phyloP scores from a whole-genome alignment of 345 rosid species.

The Nephelium lappaceum region DNA sequence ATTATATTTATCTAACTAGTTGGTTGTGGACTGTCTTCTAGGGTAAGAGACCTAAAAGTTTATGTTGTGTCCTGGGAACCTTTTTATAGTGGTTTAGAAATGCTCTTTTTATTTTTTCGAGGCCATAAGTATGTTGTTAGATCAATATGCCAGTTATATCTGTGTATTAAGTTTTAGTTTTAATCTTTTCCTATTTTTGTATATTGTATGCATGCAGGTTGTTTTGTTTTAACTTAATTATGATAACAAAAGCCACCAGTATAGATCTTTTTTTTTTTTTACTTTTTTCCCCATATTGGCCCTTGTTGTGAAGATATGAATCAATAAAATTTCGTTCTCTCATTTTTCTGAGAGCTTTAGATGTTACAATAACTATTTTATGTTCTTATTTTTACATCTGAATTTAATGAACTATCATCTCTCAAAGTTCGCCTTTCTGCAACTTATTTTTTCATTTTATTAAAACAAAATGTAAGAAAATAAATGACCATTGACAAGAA shows the following conservation, averaged over 20 bases:
- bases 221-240: neutral
- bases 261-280: no score
- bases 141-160: neutral
- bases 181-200: neutral
- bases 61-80: neutral
- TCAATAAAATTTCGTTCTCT: neutral
- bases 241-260: neutral
- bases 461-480: no score
- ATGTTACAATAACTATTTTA: neutral
- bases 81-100: neutral
- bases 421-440: no score
- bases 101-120: neutral
- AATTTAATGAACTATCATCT: neutral
- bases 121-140: neutral
- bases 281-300: neutral
- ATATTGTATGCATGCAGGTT: neutral
- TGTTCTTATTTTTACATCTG: neutral
- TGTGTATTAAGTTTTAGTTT: neutral
- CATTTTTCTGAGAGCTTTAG: constrained; percentile 3
- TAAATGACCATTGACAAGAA: neutral
- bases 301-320: neutral
- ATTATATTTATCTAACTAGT: neutral
- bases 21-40: neutral
- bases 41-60: neutral
- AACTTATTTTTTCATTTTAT: no score